These are phyloP conservation scores for Cicer yamashitae DNA, from an alignment of 306 rosid genomes.

Conservation along the genomic window DNA sequence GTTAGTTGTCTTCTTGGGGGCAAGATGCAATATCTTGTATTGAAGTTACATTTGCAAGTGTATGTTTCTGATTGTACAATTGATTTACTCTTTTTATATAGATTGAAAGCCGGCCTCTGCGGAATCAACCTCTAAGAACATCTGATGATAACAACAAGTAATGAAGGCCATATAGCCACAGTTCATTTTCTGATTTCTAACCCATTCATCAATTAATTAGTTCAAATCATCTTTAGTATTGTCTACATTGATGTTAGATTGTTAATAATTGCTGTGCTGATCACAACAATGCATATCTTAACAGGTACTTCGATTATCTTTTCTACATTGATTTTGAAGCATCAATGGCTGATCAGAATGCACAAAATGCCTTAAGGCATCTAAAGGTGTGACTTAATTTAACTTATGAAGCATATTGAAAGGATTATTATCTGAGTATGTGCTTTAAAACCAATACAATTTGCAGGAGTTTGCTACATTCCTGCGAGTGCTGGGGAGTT, in stretches of 20 bases:
- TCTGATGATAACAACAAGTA: conserved; percentile 64
- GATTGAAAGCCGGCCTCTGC: conserved; percentile 99
- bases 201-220: conserved; percentile 12
- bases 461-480: conserved; percentile 90
- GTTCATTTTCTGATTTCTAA: conserved; percentile 24
- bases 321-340: conserved; percentile 97
- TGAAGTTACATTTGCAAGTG: conserved; percentile 35
- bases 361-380: conserved; percentile 90
- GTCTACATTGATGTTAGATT: conserved; percentile 18
- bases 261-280: conserved; percentile 39
- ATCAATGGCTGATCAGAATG: conserved; percentile 91
- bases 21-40: conserved; percentile 13
- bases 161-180: conserved; percentile 36
- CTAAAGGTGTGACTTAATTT: conserved; percentile 61
- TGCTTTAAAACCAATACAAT: conserved; percentile 40
- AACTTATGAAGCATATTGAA: conserved; percentile 15
- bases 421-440: conserved; percentile 33
- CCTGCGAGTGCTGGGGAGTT: conserved; percentile 96
- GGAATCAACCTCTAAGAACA: conserved; percentile 70
- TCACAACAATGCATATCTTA: conserved; percentile 40
- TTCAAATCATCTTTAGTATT: conserved; percentile 27
- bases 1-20: conserved; percentile 45
- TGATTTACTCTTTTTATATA: conserved; percentile 51
- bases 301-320: conserved; percentile 90
- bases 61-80: conserved; percentile 32